Base-by-base conservation (phyloP, 768 basidiomycete genomes). In the Tricholoma saponaceum region DNA sequence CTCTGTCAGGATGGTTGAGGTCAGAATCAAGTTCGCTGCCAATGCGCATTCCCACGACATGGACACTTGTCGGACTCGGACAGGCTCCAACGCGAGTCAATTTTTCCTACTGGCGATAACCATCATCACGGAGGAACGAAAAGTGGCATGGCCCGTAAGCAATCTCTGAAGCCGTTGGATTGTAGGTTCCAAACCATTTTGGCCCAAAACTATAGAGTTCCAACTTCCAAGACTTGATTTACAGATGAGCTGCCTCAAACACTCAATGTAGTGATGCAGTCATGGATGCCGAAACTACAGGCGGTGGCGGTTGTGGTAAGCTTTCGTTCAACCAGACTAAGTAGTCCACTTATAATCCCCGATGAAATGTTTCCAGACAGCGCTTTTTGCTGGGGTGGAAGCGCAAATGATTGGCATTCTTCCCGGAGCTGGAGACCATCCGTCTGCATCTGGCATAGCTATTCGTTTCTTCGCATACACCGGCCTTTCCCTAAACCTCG, bases 211-310 rank as follows among this genome's bases (percentile, higher is more conserved):
- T 13, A 22, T 25, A 18, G 23, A n/a, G n/a, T n/a, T n/a, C n/a
- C n/a, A 39, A 52, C 12, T 16, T 18, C 30, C 43, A 35, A 35
- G 12, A 22, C 22, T 20, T 20, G 20, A 26, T 18, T 23, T 9
- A 26, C 54, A 66, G 62, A 66, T 55, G 60, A 63, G 35, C 59
- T 66, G 14, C 64, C 64, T 20, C 62, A 59, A 56, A 55, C 58
- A 16, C 59, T 61, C 18, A 62, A 62, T 35, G 59, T 53, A 14
- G 62, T 60, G 37, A 60, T 66, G 62, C 57, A 62, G 35, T 55
- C 64, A 6, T 66, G 64, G 64, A 57, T 66, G 59, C 62, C 62
- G 16, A 52, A 57, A n/a, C 44, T 65, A 22, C 64, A 65, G 35
- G 64, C 64, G 14, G 60, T 65, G 3, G 64, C 64, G 3, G 23